Evolutionary conservation across 2,329 filamentous ascomycete species (phyloP), one percentile per base, ranked within the genome.

Genomic region (Colletotrichum filicis): DNA sequence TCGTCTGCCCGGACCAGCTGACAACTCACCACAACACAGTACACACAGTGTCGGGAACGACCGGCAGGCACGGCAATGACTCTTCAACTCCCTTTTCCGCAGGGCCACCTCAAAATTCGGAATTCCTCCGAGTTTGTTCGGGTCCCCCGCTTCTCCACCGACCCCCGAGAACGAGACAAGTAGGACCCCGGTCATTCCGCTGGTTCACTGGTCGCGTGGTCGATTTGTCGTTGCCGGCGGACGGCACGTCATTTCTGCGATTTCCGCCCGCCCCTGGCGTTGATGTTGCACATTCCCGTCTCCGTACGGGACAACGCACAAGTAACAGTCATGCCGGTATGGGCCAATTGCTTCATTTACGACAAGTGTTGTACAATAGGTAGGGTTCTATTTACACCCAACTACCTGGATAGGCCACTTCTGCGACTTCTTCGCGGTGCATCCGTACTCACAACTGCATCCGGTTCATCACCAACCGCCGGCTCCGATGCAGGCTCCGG

Each of bases 71-170:
- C 32, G 49, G 26, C 24, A 49, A 63, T 59, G 37, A 63, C 57
- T 63, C 49, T 22, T 30, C 22, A 52, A 58, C 49, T 28, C 19
- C 19, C 30, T 37, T 22, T 9, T 26, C 26, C 52, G 37, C 37
- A 42, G 16, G 37, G 9, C n/a, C 30, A 37, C 30, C 24, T 28
- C 28, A 4, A 22, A 60, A 9, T 9, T 66, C 71, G 56, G 66
- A 73, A 61, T 57, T 26, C 56, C 66, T 46, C 71, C 71, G 71
- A 73, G 16, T 19, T 16, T 57, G 16, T 16, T 65, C 60, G 35
- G 66, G 14, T 19, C 60, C 67, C 35, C 71, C 66, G 46, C 56
- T 32, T 32, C 70, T 42, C 66, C 53, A 28, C 60, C 66, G 60
- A 71, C 24, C 55, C 32, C 60, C 60, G 60, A 49, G 42, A 52